Conservation (phyloP, 805 yeast species). For the Yarrowia osloensis region DNA sequence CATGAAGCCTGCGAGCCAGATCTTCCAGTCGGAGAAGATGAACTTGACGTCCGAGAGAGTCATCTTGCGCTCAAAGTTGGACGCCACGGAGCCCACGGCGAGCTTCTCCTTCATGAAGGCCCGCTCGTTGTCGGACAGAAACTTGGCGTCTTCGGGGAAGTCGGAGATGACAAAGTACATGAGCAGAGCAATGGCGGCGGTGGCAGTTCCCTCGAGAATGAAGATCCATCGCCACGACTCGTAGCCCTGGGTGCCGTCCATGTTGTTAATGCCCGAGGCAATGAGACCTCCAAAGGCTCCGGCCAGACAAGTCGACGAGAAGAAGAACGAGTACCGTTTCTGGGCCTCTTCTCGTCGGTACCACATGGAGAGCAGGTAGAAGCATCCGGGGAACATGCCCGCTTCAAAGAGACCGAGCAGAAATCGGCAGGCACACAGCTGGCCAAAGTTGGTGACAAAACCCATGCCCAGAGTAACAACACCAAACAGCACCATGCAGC, state of each 20-base stretch:
- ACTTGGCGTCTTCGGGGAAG: conserved; percentile 70
- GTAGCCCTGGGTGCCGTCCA: conserved; percentile 50
- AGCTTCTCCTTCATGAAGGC: conserved; percentile 60
- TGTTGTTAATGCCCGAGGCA: conserved; percentile 60
- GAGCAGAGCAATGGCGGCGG: conserved; percentile 43
- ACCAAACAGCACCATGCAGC: conserved; percentile 65
- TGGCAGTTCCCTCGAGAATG: conserved; percentile 53
- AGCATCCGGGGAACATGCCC: conserved; percentile 74
- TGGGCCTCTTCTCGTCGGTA: conserved; percentile 71
- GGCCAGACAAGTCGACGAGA: conserved; percentile 68
- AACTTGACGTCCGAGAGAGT: conserved; percentile 49
- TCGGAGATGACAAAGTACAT: conserved; percentile 59
- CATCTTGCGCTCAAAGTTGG: conserved; percentile 55
- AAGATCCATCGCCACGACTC: conserved; percentile 60
- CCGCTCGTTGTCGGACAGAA: conserved; percentile 55
- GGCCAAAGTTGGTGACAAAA: conserved; percentile 58
- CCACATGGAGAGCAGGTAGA: conserved; percentile 67
- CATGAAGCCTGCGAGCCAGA: conserved; percentile 59
- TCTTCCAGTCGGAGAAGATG: conserved; percentile 61
- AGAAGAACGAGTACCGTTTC: conserved; percentile 67
- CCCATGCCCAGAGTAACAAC: conserved; percentile 68
- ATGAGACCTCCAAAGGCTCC: conserved; percentile 78
- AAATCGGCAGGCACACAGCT: conserved; percentile 62
- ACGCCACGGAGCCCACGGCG: conserved; percentile 52
- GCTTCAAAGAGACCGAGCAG: conserved; percentile 69